Evolutionary conservation across 192 early-diverging fungal genomes (phyloP), one percentile per base, ranked within the genome.

Genomic region (Umbelopsis sp.): DNA sequence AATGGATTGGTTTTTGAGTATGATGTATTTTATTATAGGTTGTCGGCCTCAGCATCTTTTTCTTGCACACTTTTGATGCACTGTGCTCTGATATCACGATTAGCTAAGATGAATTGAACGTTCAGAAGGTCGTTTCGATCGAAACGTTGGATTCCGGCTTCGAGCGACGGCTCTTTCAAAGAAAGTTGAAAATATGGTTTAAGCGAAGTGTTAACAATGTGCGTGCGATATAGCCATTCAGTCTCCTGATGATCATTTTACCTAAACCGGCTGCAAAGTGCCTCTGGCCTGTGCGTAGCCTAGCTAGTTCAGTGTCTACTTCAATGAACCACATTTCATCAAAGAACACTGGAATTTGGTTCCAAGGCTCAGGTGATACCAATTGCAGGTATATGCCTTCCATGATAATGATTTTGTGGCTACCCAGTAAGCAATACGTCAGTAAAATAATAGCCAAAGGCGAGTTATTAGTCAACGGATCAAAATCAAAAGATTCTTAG

Each of bases 311-410:
- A 27, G 74, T 21, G 30, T 72, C 64, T 27, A 79, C 71, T 0
- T 74, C 51, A 10, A 88, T 15, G 68, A 79, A 82, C 82, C 85
- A 88, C 8, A 69, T 25, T 67, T 81, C 85, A 49, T 85, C 79
- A 61, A 78, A 78, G 9, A 65, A 49, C 7, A 16, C 27, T 16
- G 68, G 33, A 44, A 88, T 78, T 20, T 76, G 25, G 25, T 48
- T 25, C 87, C 87, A 88, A 12, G 79, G 74, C 15, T 46, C 58
- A 12, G 73, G 68, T 5, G 67, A 27, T 10, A 44, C 58, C 16
- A 82, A 61, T 35, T 81, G 80, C 30, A 86, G 69, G 51, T 88
- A 88, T n/a, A 88, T 67, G 1, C 87, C 87, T 71, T 88, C 87
- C 13, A 86, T 30, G 21, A 88, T 50, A 16, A 88, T 30, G 49